These are phyloP conservation scores for Quaeritorhiza haematococci DNA, from an alignment of 371 early-diverging fungal genomes.

Conservation along the genomic window DNA sequence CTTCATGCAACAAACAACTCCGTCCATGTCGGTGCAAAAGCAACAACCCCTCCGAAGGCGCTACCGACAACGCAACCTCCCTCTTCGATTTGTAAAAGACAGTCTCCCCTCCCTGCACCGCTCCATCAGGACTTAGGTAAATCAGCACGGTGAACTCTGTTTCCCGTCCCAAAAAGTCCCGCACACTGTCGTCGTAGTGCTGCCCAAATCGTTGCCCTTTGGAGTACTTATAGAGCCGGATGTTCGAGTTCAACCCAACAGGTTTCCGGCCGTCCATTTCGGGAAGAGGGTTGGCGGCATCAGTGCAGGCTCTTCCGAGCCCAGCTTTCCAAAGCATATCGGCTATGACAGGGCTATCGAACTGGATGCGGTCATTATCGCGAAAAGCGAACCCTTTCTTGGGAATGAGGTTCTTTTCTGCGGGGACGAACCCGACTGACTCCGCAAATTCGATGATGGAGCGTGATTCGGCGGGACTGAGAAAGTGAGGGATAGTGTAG, in stretches of 20 bases:
- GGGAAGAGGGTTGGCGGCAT: not conserved
- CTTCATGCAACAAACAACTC: conserved; percentile 72
- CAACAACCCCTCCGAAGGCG: conserved; percentile 59
- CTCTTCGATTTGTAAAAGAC: conserved; percentile 1
- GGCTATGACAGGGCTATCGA: not conserved
- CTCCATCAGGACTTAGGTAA: conserved; percentile 49
- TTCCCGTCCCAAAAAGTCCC: conserved; percentile 39
- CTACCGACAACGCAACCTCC: conserved; percentile 7
- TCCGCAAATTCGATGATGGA: not conserved
- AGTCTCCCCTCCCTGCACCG: not conserved
- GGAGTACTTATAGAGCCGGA: conserved; percentile 68
- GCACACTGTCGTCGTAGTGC: conserved; percentile 72
- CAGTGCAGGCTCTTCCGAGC: no score
- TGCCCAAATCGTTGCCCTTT: conserved; percentile 64
- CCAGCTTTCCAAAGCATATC: no score
- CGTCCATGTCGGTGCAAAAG: conserved; percentile 73
- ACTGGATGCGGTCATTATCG: not conserved
- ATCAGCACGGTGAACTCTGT: conserved; percentile 67
- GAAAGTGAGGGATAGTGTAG: not conserved
- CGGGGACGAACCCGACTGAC: not conserved
- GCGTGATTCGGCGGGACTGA: not conserved
- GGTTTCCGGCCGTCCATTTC: conserved; percentile 14
- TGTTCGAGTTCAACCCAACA: conserved; percentile 59
- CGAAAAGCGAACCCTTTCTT: not conserved
- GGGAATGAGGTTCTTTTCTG: not conserved